Evolutionary conservation across 1,284 basidiomycete species (phyloP), one percentile per base, ranked within the genome.

Genomic region (Mycosarcoma mackinlayi): DNA sequence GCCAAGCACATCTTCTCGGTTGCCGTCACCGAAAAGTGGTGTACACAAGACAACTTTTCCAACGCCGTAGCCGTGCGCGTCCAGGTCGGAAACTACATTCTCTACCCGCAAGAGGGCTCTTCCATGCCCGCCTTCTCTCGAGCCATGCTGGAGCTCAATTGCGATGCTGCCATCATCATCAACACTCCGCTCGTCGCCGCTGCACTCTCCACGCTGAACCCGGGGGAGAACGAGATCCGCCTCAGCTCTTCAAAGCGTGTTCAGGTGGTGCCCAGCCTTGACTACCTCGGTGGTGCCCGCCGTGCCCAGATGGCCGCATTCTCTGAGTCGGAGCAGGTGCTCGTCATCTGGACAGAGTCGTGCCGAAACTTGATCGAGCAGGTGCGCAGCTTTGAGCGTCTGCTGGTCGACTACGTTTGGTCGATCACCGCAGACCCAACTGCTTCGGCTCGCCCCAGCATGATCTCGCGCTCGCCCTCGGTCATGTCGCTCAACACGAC

Each of bases 231-330:
- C 33, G 61, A 75, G 53, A 54, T 75, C 25, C 67, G 60, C 25
- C 40, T 75, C 34, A 66, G 56, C 39, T 35, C 70, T 6, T 57
- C 53, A 34, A 57, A 73, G 45, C 50, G 62, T 33, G 55, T 75
- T 14, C 73, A 75, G 38, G 60, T 65, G 25, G 44, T 73, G 39
- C 51, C 89, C 59, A 87, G 85, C 24, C 88, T 92, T 76, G 78
- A 82, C 45, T 85, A 88, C 64, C 85, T 92, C 6, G 87, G 88
- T 9, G 85, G 86, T 25, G 91, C 90, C 2, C 88, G 91, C 78
- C 91, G 91, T 83, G 90, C 92, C 69, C 91, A 93, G 78, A 90
- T 90, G 66, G 91, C 88, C n/a, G 90, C 91, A 16, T 92, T 93
- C 83, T 87, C 92, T 59, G 88, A 91, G 35, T 88, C 90, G 77